Conservation (phyloP, 805 yeast species). For the Wickerhamia fluorescens region DNA sequence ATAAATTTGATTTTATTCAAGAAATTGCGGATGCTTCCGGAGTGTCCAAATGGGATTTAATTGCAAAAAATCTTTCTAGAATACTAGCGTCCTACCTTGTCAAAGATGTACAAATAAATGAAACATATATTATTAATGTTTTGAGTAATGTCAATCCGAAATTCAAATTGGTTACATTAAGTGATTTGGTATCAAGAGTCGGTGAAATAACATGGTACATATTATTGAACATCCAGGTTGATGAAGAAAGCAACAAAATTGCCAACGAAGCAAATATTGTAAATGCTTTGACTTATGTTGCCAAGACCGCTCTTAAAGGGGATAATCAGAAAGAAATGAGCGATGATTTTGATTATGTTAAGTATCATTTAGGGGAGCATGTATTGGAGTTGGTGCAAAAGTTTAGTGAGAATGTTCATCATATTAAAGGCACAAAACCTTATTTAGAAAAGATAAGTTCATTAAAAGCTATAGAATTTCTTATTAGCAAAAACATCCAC, state of each 20-base stretch:
- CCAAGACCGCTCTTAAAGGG: slow-evolving; percentile 18
- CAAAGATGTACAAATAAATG: slow-evolving; percentile 41
- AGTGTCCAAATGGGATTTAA: slow-evolving; percentile 39
- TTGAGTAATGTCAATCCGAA: slow-evolving; percentile 47
- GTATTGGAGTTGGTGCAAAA: slow-evolving; percentile 71
- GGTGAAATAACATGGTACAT: slow-evolving; percentile 35
- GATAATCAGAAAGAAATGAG: slow-evolving; percentile 7
- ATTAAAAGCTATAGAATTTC: slow-evolving; percentile 63
- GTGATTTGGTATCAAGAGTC: slow-evolving; percentile 29
- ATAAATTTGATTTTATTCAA: slow-evolving; percentile 55
- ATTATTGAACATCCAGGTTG: slow-evolving; percentile 24
- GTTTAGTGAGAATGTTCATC: slow-evolving; percentile 75
- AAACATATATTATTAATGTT: slow-evolving; percentile 43
- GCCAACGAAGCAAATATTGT: slow-evolving; percentile 28
- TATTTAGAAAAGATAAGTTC: slow-evolving; percentile 65
- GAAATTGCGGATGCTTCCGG: slow-evolving; percentile 51
- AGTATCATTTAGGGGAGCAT: slow-evolving; percentile 17
- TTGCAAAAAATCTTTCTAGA: slow-evolving; percentile 41
- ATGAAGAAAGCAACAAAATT: slow-evolving; percentile 21
- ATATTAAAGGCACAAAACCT: slow-evolving; percentile 63
- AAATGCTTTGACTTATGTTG: slow-evolving; percentile 37
- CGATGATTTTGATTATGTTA: slow-evolving; percentile 17
- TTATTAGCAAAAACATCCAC: slow-evolving; percentile 52
- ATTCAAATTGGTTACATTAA: slow-evolving; percentile 25
- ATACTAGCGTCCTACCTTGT: slow-evolving; percentile 55